Percentiles rank a stretch among this genome's conserved stretches.
phyloP scores from a whole-genome alignment of 2,329 filamentous ascomycete species.

The Biscogniauxia sp. region DNA sequence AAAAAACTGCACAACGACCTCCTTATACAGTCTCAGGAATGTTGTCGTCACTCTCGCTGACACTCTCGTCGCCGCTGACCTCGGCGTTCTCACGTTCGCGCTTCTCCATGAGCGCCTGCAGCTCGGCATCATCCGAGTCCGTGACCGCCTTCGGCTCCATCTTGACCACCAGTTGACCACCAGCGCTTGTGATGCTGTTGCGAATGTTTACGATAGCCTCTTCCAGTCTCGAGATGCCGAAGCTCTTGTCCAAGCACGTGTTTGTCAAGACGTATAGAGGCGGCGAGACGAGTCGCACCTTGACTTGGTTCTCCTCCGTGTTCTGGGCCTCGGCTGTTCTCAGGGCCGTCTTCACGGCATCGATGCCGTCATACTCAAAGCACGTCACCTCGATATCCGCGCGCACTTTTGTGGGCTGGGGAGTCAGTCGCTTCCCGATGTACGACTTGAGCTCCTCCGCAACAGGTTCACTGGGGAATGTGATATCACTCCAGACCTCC shows the following conservation, averaged over 20 bases:
- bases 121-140: constrained; percentile 94
- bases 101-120: constrained; percentile 99
- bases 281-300: constrained; percentile 97
- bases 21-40: constrained; percentile 53
- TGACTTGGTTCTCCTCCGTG: constrained; percentile 89
- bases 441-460: constrained; percentile 90
- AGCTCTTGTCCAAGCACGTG: constrained; percentile 89
- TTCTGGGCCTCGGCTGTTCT: constrained; percentile 90
- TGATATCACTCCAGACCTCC: constrained; percentile 91
- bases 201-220: constrained; percentile 87
- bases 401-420: constrained; percentile 97
- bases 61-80: constrained; percentile 94
- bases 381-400: constrained; percentile 96
- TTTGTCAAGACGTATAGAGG: constrained; percentile 95
- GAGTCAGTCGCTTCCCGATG: constrained; percentile 94
- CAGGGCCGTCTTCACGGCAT: constrained; percentile 92
- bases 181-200: constrained; percentile 71
- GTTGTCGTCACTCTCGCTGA: constrained; percentile 93
- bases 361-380: constrained; percentile 96
- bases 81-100: constrained; percentile 96
- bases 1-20: constrained; percentile 6
- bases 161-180: constrained; percentile 83
- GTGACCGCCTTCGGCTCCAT: constrained; percentile 99
- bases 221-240: constrained; percentile 81
- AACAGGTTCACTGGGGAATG: constrained; percentile 81